Percentiles rank a stretch among this genome's conserved stretches.
phyloP scores from a whole-genome alignment of 2,329 filamentous ascomycete genomes.

The Gnomoniopsis smithogilvyi region DNA sequence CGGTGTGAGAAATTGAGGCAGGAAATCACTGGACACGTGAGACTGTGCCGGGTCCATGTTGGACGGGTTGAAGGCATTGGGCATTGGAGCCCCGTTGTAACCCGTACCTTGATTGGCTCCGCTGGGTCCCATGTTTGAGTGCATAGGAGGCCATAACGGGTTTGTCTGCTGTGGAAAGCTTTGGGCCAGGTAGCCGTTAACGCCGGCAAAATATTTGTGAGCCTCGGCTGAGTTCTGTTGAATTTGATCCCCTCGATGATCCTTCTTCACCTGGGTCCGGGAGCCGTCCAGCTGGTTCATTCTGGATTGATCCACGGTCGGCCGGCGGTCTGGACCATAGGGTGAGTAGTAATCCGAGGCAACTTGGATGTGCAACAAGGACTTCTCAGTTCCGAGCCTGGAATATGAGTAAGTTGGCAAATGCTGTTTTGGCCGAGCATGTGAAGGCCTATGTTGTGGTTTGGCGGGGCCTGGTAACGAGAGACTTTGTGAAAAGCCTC shows the following conservation, averaged over 20 bases:
- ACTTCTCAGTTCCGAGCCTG: not conserved
- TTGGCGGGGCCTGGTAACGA: not conserved
- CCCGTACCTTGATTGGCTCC: not conserved
- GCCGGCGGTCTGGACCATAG: not conserved
- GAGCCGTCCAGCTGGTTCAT: not conserved
- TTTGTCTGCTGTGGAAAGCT: not conserved
- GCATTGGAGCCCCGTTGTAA: not conserved
- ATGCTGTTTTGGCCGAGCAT: not conserved
- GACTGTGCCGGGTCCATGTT: constrained; percentile 1
- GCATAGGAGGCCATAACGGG: not conserved
- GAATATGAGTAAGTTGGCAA: not conserved
- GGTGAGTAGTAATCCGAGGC: not conserved
- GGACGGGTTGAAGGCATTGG: not conserved
- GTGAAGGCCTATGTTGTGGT: not conserved
- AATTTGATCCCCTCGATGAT: not conserved
- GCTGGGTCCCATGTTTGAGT: not conserved
- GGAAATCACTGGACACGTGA: not conserved
- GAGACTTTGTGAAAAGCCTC: not conserved
- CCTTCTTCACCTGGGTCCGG: not conserved
- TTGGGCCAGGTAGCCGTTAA: not conserved
- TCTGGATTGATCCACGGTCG: not conserved
- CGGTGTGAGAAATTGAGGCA: not conserved
- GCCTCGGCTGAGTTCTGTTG: not conserved
- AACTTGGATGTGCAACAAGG: not conserved
- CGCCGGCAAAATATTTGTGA: not conserved